Evolutionary conservation across 2,329 filamentous ascomycete species (phyloP), one percentile per base, ranked within the genome.

Genomic region (Myriosclerotinia scirpicola): DNA sequence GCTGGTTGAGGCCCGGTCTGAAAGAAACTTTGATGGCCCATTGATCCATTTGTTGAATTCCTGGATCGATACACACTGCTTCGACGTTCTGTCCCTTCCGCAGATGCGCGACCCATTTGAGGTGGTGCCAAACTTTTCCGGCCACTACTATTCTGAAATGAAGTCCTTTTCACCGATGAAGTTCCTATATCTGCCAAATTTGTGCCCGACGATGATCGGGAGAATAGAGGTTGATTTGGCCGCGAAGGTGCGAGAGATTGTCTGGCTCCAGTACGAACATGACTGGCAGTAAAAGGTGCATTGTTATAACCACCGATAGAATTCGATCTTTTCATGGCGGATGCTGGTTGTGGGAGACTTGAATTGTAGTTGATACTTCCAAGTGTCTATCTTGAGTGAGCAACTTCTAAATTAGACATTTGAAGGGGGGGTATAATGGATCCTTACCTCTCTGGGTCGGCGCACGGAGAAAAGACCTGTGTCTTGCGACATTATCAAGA

Each of bases 291-390:
- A 75, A 86, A 89, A 55, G 85, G 86, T 67, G 82, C 82, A 75
- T 85, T 84, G 68, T 86, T 84, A 74, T 87, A 83, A 75, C 87
- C 87, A 70, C 87, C 87, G 73, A 87, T 88, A 15, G 92, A 93
- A 75, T 88, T 95, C 40, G 91, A 90, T 78, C 95, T 91, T 82
- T 99, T 99, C 85, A 99, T 90, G 52, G 93, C 92, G 52, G 94
- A 98, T 38, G 91, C 85, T 11, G 95, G 94, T 80, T 96, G 92
- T 26, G 95, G 95, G 70, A 99, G 91, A 30, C 87, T 87, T 26
- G 91, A 90, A 78, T 93, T 94, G 78, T 89, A 87, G 77, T 87
- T 94, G 75, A 97, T 87, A 15, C 88, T 89, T 71, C 90, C 93
- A 68, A 98, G 86, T 64, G 95, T 97, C 92, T 96, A 78, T 70